Percentiles rank a stretch among this genome's conserved stretches.
Conservation (phyloP, 2,329 filamentous ascomycete species). For the Hypoxylon sp. region DNA sequence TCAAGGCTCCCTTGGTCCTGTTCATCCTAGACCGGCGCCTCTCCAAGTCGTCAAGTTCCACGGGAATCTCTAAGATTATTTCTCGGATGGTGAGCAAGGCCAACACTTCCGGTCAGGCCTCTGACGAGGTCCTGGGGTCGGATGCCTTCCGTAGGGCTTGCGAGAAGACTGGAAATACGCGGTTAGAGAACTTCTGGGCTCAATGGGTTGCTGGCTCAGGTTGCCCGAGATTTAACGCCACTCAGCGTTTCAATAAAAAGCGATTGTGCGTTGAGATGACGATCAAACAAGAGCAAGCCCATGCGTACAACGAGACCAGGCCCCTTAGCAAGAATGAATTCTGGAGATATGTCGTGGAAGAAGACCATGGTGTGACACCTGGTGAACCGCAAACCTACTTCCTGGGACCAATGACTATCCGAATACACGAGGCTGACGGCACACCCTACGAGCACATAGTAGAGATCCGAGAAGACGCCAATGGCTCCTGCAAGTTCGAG, state of each 20-base stretch:
- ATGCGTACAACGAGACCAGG: slow-evolving; percentile 55
- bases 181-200: slow-evolving; percentile 88
- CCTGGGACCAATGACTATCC: slow-evolving; percentile 95
- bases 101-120: slow-evolving; percentile 67
- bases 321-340: slow-evolving; percentile 77
- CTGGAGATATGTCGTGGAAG: slow-evolving; percentile 84
- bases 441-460: slow-evolving; percentile 98
- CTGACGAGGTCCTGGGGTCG: slow-evolving; percentile 77
- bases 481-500: slow-evolving; percentile 80
- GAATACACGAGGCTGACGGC: slow-evolving; percentile 97
- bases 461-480: slow-evolving; percentile 86
- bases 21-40: slow-evolving; percentile 94
- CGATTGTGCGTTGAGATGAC: slow-evolving; percentile 92
- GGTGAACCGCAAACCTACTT: slow-evolving; percentile 81
- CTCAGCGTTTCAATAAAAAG: slow-evolving; percentile 96
- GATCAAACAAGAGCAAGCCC: slow-evolving; percentile 77
- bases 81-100: slow-evolving; percentile 86
- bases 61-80: slow-evolving; percentile 85
- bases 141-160: slow-evolving; percentile 83
- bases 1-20: slow-evolving; percentile 90
- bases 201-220: slow-evolving; percentile 93
- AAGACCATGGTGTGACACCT: slow-evolving; percentile 72
- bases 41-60: slow-evolving; percentile 85
- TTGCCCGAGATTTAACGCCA: slow-evolving; percentile 86
- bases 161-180: slow-evolving; percentile 87